Base-by-base conservation (phyloP, 306 rosid genomes). In the Malus sylvestris region DNA sequence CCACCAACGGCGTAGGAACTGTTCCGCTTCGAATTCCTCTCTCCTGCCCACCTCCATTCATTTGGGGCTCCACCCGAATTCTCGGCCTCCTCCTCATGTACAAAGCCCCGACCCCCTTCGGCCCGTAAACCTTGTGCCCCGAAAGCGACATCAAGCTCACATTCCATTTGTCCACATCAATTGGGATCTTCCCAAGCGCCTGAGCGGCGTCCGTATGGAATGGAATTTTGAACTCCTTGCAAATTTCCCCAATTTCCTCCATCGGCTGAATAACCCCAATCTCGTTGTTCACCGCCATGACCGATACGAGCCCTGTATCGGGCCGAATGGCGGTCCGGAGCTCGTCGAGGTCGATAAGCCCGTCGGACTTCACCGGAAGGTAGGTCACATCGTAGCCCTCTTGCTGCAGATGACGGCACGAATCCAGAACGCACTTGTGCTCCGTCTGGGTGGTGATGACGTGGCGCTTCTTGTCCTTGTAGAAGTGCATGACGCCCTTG, bases 31-130 rank as follows among this genome's bases (percentile, higher is more conserved):
- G 78, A 67, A 94, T 89, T 40, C 96, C 98, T 68, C 98, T 88
- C 89, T 92, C 98, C 79, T 91, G 98, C 1, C 98, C 97, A 55
- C 98, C 98, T 2, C 97, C 98, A 63, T 89, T 94, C 98, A 94
- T 94, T 67, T 94, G 98, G n/a, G 97, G 91, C 89, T 92, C 98
- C 18, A 94, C 97, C 9, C 97, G 90, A 83, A 91, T 91, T 90
- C 97, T 92, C 0, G 98, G 97, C 59, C 97, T 77, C 82, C 97
- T 78, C 83, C 97, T 72, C 76, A 90, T 73, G 69, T 94, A 94
- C 91, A 92, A 78, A 10, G 98, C 96, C 4, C 97, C 98, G 22
- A 95, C 78, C 0, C 97, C 96, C 64, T 94, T 94, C 0, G 97
- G 97, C 2, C 92, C 97, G 58, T 92, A 95, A 82, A 95, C 53